Base-by-base conservation (phyloP, 257 asterid species). In the Eucommia ulmoides region DNA sequence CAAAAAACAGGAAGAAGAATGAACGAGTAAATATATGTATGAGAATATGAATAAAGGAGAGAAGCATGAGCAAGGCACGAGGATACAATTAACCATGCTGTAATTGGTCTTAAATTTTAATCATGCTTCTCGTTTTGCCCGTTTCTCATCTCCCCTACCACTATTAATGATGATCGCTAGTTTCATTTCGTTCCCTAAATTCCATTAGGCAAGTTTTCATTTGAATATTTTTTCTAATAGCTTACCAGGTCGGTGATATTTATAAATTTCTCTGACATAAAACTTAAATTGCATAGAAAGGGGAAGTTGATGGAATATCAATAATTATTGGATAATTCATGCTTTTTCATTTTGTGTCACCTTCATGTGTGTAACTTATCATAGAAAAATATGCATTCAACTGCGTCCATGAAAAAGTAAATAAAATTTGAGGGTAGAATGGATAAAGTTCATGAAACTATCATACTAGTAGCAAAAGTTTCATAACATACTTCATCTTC, bases 401-500 rank as follows among this genome's bases (percentile, higher is more conserved):
- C 38, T 26, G 12, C 38, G n/a, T 12, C 38, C 16, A 33, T 25
- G 56, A 22, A 15, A 62, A 55, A 22, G 23, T 12, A 7, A 50
- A 45, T 22, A 50, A 26, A 16, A 7, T 12, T n/a, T n/a, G n/a
- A 20, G 1, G 3, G 35, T 51, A 22, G 19, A 21, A 56, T n/a
- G 23, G 46, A 12, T 11, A 33, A 29, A 45, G 49, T 11, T 16
- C 24, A 49, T 23, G 51, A 35, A 35, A 35, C n/a, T 35, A 5
- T 35, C 11, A 35, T 6, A 35, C n/a, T 10, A 35, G 11, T 17
- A 35, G 16, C 44, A 35, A 17, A 15, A 35, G 44, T 35, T 35
- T 9, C 44, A 35, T 35, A 17, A 63, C 78, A 56, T 71, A 81
- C 98, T 42, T 86, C 96, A 22, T 91, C 94, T 69, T 91, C 98